Base-by-base conservation (phyloP, 1,284 basidiomycete genomes). In the Cryptococcus maquisensis region DNA sequence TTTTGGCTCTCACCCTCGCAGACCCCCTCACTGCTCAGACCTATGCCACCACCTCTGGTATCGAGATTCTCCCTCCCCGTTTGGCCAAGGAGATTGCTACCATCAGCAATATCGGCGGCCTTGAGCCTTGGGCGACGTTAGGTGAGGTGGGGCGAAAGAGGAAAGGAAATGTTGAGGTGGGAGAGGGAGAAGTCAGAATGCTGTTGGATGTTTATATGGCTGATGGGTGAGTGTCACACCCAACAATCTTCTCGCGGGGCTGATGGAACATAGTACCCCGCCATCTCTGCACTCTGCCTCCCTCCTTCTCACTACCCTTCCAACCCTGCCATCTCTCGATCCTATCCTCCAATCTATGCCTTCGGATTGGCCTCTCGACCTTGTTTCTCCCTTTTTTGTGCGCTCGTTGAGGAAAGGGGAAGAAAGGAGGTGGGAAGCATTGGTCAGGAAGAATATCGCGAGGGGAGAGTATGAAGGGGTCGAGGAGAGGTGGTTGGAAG, bases 151-250 rank as follows among this genome's bases (percentile, higher is more conserved):
- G 74, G 54, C 18, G 67, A 56, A 55, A 67, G 67, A 53, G 67
- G 62, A n/a, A 78, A 77, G 16, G 72, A 80, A 44, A 44, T 3
- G 39, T 40, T 15, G 53, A 84, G 82, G 72, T 80, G 79, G 64
- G 78, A 79, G 54, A 43, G 4, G 51, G 45, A 39, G 52, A 48
- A 50, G 73, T 91, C 62, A 83, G 81, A 73, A 81, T 85, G 38
- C 72, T 94, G 28, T 70, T 94, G 54, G 83, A 87, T 68, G 86
- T 92, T 9, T 91, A 91, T 71, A 86, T 91, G 84, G 79, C 77
- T 45, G 82, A 85, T 49, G 83, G 83, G 85, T 86, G 63, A 54
- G 83, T 79, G 15, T 40, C 47, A 12, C 18, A 20, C 5, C 24
- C 9, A n/a, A 12, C 12, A 28, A 4, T 16, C 18, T 15, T 48